phyloP scores from a whole-genome alignment of 768 basidiomycete species.

The Krasilnikovozyma curviuscula region DNA sequence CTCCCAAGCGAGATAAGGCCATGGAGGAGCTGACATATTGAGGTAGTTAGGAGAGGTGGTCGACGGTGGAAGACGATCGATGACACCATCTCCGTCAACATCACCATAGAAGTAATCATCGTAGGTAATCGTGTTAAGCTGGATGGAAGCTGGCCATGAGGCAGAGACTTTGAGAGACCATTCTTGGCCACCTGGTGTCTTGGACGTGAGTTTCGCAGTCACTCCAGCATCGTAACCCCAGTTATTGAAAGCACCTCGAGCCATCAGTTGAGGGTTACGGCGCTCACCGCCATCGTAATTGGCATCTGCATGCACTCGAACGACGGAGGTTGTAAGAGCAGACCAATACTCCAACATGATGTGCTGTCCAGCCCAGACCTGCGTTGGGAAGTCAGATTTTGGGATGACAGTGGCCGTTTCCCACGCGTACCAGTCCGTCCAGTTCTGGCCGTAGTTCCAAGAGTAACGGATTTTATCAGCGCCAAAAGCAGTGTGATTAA shows the following conservation, averaged over 20 bases:
- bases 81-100: conserved; percentile 60
- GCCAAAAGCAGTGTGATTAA: conserved; percentile 63
- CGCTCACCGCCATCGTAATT: conserved; percentile 40
- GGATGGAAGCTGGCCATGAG: conserved; percentile 71
- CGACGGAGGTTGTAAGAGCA: conserved; percentile 39
- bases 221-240: conserved; percentile 86
- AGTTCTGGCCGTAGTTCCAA: conserved; percentile 64
- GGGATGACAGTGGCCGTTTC: conserved; percentile 52
- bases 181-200: conserved; percentile 33
- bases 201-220: conserved; percentile 44
- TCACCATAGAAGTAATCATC: conserved; percentile 90
- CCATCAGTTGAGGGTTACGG: conserved; percentile 69
- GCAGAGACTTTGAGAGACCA: conserved; percentile 85
- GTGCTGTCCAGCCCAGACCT: conserved; percentile 58
- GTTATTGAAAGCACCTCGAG: conserved; percentile 70
- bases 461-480: conserved; percentile 77
- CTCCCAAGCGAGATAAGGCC: conserved; percentile 73
- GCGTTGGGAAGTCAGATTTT: conserved; percentile 35
- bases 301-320: conserved; percentile 59
- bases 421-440: conserved; percentile 64
- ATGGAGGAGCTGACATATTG: conserved; percentile 78
- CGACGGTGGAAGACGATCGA: conserved; percentile 83
- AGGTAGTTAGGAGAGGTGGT: conserved; percentile 59
- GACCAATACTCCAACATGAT: conserved; percentile 87
- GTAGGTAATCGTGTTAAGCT: conserved; percentile 76